phyloP scores from a whole-genome alignment of 179 eudicot species.

The Patellifolia procumbens region DNA sequence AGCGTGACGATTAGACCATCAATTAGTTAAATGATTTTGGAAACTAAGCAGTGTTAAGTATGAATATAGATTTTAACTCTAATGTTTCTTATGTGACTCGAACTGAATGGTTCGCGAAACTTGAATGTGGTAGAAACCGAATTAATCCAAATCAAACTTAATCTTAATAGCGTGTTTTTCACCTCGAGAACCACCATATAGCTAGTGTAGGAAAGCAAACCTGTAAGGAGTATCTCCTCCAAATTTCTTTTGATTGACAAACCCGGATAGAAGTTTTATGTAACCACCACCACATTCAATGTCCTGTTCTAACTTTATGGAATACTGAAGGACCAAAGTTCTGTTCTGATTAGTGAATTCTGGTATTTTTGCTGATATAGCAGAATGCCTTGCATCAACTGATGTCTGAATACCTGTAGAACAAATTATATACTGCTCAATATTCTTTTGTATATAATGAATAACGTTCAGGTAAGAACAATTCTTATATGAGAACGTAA shows the following conservation, averaged over 20 bases:
- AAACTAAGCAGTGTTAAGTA: too few species aligned
- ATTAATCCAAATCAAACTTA: not conserved
- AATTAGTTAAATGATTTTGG: too few species aligned
- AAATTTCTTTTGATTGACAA: constrained; percentile 84
- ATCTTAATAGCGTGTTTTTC: not conserved
- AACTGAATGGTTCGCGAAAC: not conserved
- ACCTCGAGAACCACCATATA: not conserved
- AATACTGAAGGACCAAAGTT: constrained; percentile 77
- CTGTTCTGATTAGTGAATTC: constrained; percentile 72
- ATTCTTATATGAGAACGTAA: too few species aligned
- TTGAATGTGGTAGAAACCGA: not conserved
- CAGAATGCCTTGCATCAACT: constrained; percentile 67
- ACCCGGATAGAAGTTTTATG: constrained; percentile 76
- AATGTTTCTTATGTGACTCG: not conserved
- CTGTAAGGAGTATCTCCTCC: constrained; percentile 96
- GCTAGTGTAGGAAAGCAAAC: constrained; percentile 29
- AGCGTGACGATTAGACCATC: too few species aligned
- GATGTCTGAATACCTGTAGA: constrained; percentile 68
- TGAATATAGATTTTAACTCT: too few species aligned
- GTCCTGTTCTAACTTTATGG: constrained; percentile 76
- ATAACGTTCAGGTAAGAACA: too few species aligned
- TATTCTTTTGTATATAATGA: too few species aligned
- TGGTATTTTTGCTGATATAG: constrained; percentile 77
- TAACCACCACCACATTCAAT: constrained; percentile 97
- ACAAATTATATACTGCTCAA: constrained; percentile 1